These are phyloP conservation scores for Jatropha multifida DNA, from an alignment of 441 rosid species.

Conservation along the genomic window DNA sequence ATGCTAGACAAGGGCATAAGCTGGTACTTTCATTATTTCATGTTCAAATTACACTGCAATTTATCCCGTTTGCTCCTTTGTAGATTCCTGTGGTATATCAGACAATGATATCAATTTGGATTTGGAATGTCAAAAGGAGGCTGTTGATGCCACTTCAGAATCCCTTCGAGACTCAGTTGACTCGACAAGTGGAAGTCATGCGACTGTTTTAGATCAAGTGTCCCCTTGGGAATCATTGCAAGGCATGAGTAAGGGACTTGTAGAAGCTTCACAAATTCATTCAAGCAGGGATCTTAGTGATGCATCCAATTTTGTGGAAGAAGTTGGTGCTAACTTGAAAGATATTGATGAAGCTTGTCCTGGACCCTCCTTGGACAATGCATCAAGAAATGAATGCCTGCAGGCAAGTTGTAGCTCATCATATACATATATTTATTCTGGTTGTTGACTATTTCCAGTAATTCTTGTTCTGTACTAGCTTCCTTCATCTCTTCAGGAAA, in stretches of 20 bases:
- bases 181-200: conserved; percentile 31
- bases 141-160: conserved; percentile 21
- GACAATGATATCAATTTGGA: conserved; percentile 29
- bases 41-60: background rate
- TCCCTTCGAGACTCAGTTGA: conserved; percentile 25
- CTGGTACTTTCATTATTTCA: background rate
- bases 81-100: conserved; percentile 29
- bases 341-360: conserved; percentile 17
- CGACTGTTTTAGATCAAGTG: conserved; percentile 26
- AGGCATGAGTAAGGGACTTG: conserved; percentile 15
- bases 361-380: conserved; percentile 13
- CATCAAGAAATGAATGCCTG: conserved; percentile 33
- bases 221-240: conserved; percentile 18
- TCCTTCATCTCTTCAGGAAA: background rate
- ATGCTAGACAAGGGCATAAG: conserved; percentile 9
- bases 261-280: conserved; percentile 19
- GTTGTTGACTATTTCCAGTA: background rate
- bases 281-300: conserved; percentile 16
- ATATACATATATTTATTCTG: background rate
- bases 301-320: conserved; percentile 16
- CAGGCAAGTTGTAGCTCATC: conserved; percentile 31
- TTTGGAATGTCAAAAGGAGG: conserved; percentile 19
- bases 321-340: conserved; percentile 15
- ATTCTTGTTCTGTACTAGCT: background rate
- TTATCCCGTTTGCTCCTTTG: conserved; percentile 1